Base-by-base conservation (phyloP, 495 filamentous ascomycete genomes). In the Penicillium coprophilum region DNA sequence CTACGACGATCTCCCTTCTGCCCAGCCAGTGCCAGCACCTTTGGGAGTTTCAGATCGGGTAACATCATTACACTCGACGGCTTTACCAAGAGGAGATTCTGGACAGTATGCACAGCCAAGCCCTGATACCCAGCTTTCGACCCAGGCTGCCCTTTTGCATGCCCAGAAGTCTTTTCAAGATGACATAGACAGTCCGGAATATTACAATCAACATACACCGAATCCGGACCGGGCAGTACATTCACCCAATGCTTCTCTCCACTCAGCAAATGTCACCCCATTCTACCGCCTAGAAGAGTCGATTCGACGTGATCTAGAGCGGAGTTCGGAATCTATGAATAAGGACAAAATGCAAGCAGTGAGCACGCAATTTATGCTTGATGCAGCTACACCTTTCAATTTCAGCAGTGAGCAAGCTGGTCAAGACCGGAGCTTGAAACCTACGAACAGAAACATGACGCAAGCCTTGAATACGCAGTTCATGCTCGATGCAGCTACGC, bases 321-420 rank as follows among this genome's bases (percentile, higher is more conserved):
- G 13, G 27, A 58, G 39, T 47, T 30, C 53, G 9, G 44, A 41
- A 23, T 24, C 46, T 10, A 40, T 52, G 6, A 55, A 51, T n/a
- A 64, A 60, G 7, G 58, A 56, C 11, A 59, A 44, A 24, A 54
- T 51, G 12, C 69, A 68, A 43, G 69, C 71, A 24, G 71, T 78
- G 55, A 80, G 74, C 57, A 82, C 79, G 5, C 80, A 82, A 63
- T 73, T 63, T 41, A 76, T 81, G 65, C 70, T 82, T 24, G 76
- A 81, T 57, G 71, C 74, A 10, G 71, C 71, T 27, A 80, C 76
- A 1, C 79, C 80, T 24, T 82, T 78, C 45, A 72, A 66, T 1
- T 71, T 78, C 49, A 77, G 74, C 34, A 78, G 76, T 8, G 50
- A 52, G 38, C 36, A 52, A 31, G 23, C 38, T 31, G 17, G 41